Evolutionary conservation across 1,284 basidiomycete genomes (phyloP).

Genomic region (Cutaneotrichosporon mucoides): DNA sequence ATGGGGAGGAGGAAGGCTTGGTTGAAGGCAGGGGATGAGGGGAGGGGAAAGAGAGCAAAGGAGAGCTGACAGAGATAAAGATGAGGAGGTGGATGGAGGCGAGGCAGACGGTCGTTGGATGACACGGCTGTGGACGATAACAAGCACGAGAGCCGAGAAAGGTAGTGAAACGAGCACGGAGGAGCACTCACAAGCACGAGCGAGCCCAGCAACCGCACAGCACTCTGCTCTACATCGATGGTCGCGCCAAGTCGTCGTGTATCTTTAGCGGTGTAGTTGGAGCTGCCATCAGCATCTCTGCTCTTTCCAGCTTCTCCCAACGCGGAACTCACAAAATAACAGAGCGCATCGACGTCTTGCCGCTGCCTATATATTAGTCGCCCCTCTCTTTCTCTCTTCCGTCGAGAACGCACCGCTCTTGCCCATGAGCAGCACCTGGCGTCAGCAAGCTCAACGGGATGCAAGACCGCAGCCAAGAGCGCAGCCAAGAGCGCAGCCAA

Average conservation of each 20-base stretch:
- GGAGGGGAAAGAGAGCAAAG: neutral
- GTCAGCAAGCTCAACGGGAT: neutral
- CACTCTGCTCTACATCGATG: constrained; percentile 96
- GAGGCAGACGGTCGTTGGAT: too few relatives aligned
- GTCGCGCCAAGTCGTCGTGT: constrained; percentile 91
- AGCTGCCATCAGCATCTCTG: constrained; percentile 54
- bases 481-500: too few relatives aligned
- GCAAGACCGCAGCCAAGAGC: too few relatives aligned
- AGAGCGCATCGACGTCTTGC: constrained; percentile 92
- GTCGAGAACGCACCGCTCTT: constrained; percentile 59
- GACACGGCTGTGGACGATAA: too few relatives aligned
- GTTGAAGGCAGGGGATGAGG: constrained; percentile 51
- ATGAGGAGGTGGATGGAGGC: too few relatives aligned
- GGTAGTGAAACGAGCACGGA: neutral
- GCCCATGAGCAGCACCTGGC: constrained; percentile 80
- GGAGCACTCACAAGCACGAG: constrained; percentile 39
- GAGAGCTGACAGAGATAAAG: too few relatives aligned
- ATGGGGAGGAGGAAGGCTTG: too few relatives aligned
- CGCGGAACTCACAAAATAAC: constrained; percentile 83
- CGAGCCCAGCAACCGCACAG: constrained; percentile 86
- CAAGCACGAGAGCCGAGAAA: too few relatives aligned
- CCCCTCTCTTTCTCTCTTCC: too few relatives aligned
- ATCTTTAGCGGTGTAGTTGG: constrained; percentile 84
- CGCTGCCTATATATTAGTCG: constrained; percentile 46
- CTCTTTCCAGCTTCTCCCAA: neutral